phyloP scores from a whole-genome alignment of 225 moss, liverwort and hornwort genomes.

The Marchantia polymorpha region DNA sequence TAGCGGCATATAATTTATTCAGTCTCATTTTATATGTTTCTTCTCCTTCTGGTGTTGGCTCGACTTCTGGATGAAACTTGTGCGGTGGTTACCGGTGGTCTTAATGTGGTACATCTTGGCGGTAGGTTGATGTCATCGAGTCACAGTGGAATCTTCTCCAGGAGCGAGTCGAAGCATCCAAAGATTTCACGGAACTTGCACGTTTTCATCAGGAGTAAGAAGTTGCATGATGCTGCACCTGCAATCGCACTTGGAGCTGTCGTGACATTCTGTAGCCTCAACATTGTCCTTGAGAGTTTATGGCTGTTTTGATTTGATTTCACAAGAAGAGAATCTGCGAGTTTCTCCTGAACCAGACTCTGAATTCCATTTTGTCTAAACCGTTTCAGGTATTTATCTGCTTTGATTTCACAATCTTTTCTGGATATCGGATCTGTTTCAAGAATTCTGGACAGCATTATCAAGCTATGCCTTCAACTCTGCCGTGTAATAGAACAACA shows the following conservation, averaged over 20 bases:
- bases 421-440: constrained; percentile 97
- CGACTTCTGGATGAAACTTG: neutral
- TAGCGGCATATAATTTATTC: neutral
- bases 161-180: constrained; percentile 95
- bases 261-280: neutral
- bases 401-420: constrained; percentile 96
- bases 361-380: neutral
- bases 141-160: constrained; percentile 98
- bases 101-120: neutral
- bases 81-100: neutral
- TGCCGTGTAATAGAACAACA: constrained; percentile 94
- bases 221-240: no score
- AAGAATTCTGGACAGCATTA: constrained; percentile 94
- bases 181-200: constrained; percentile 97
- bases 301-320: neutral
- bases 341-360: neutral
- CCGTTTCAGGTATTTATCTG: constrained; percentile 77
- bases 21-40: no score
- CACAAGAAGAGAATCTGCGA: neutral
- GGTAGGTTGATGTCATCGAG: constrained; percentile 96
- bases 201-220: constrained; percentile 96
- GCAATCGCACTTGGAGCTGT: neutral
- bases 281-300: no score
- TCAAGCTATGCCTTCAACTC: constrained; percentile 88
- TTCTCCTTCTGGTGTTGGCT: neutral